These are phyloP conservation scores for Staphylotrichum longicolle DNA, from an alignment of 495 filamentous ascomycete genomes.

Conservation along the genomic window DNA sequence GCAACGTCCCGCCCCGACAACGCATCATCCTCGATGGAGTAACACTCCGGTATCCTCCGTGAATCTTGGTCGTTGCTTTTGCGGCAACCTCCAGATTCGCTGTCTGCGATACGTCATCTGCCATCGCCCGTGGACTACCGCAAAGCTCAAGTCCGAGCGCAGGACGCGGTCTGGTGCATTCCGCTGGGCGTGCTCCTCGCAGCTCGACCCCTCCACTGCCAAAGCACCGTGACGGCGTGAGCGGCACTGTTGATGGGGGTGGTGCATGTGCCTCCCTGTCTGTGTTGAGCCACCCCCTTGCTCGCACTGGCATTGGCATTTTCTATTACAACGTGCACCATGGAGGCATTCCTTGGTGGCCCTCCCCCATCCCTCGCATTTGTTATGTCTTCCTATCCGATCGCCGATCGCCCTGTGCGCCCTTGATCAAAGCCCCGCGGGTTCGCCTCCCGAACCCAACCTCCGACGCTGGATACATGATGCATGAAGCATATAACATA, in stretches of 20 bases:
- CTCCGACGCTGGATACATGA: not conserved
- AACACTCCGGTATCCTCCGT: not conserved
- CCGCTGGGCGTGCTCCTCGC: not conserved
- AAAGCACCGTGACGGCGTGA: not conserved
- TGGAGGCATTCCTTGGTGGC: conserved; percentile 9
- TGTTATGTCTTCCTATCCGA: conserved; percentile 6
- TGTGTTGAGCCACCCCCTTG: conserved; percentile 4
- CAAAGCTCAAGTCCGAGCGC: conserved; percentile 13
- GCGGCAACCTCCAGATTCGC: not conserved
- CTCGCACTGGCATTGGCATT: conserved; percentile 13
- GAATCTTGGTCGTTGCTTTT: conserved; percentile 9
- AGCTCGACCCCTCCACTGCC: not conserved
- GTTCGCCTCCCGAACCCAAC: not conserved
- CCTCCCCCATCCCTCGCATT: conserved; percentile 15
- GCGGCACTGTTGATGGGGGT: not conserved
- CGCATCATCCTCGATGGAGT: conserved; percentile 6
- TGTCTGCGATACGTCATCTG: conserved; percentile 16
- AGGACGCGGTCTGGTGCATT: conserved; percentile 5
- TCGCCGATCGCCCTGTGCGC: conserved; percentile 17
- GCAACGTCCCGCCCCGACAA: not conserved
- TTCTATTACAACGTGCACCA: not conserved
- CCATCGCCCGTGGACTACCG: not conserved
- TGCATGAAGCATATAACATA: conserved; percentile 5
- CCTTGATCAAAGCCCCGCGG: not conserved
- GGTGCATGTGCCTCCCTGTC: not conserved